phyloP scores from a whole-genome alignment of 805 yeast species.

The Saccharomycopsis selenospora region DNA sequence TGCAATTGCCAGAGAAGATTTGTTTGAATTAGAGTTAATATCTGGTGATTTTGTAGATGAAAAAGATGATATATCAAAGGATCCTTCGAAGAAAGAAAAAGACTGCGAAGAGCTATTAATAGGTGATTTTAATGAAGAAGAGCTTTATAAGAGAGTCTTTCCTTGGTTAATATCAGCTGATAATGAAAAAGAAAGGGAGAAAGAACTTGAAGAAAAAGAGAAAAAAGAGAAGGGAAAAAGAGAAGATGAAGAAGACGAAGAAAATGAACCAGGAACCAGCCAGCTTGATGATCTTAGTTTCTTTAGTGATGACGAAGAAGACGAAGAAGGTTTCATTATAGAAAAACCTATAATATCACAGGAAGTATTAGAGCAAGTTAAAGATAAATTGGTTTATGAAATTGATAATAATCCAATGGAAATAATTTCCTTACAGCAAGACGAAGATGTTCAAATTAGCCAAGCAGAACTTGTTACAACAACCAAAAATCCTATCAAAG shows the following conservation, averaged over 20 bases:
- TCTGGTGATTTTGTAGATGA: slow-evolving; percentile 9
- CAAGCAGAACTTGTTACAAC: not conserved
- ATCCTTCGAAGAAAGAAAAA: not conserved
- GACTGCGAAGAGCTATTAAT: not conserved
- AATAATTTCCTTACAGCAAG: not conserved
- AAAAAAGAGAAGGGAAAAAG: not conserved
- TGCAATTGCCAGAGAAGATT: slow-evolving; percentile 16
- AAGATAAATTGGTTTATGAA: slow-evolving; percentile 11
- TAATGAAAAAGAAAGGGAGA: not conserved
- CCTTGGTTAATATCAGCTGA: slow-evolving; percentile 16
- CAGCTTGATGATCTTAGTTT: slow-evolving; percentile 8
- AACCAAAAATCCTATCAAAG: not conserved
- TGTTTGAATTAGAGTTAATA: slow-evolving; percentile 12
- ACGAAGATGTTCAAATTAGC: not conserved
- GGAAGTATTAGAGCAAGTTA: slow-evolving; percentile 9
- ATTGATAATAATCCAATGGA: slow-evolving; percentile 3
- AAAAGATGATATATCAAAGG: slow-evolving; percentile 8
- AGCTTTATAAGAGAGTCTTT: slow-evolving; percentile 16
- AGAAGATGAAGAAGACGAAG: not conserved
- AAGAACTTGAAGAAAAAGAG: not conserved
- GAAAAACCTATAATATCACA: slow-evolving; percentile 18
- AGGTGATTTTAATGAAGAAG: slow-evolving; percentile 15
- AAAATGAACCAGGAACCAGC: slow-evolving; percentile 3
- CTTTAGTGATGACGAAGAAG: slow-evolving; percentile 9
- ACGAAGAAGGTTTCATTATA: slow-evolving; percentile 4